Base-by-base conservation (phyloP, 768 basidiomycete genomes). In the Leccinum disarticulatum region DNA sequence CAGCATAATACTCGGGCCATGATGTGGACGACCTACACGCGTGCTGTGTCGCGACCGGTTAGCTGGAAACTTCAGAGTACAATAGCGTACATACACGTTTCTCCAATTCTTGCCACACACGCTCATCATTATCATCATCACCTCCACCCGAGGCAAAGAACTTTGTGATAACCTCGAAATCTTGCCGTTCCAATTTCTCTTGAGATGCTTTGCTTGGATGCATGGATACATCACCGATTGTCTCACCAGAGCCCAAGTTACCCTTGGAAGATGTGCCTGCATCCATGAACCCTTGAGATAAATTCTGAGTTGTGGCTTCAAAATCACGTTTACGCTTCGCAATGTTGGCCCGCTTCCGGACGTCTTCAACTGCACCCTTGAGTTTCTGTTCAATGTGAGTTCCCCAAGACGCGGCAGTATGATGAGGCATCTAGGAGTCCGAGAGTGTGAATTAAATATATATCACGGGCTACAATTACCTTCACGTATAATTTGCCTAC, bases 381-480 rank as follows among this genome's bases (percentile, higher is more conserved):
- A 77, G 41, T 55, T 69, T 68, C 54, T 60, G 61, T 31, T 62
- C 48, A 19, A 84, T 52, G 51, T 79, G 77, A n/a, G 65, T 67
- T 33, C 56, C 63, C 87, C 87, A 90, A 14, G 86, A 87, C 8
- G 35, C 67, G 6, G 64, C 13, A 3, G 77, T 64, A 68, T 90
- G 89, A 62, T 85, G 81, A 28, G 86, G 82, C 76, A 90, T 77
- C 89, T 90, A 58, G 11, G n/a, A n/a, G n/a, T 47, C 38, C n/a
- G 10, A 7, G 22, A 30, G 33, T 4, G n/a, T 64, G 8, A 64
- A 41, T 47, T 10, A 10, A 51, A 15, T 27, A 15, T 36, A 36
- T 43, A 19, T 2, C 15, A 52, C 7, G 17, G 1, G 11, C n/a
- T 22, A 46, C 52, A 14, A 72, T 31, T 55, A 85, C 87, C 77